Percentiles rank a stretch among this genome's conserved stretches.
Evolutionary conservation across 2,329 filamentous ascomycete genomes (phyloP).

Genomic region (Tolypocladium sp.): DNA sequence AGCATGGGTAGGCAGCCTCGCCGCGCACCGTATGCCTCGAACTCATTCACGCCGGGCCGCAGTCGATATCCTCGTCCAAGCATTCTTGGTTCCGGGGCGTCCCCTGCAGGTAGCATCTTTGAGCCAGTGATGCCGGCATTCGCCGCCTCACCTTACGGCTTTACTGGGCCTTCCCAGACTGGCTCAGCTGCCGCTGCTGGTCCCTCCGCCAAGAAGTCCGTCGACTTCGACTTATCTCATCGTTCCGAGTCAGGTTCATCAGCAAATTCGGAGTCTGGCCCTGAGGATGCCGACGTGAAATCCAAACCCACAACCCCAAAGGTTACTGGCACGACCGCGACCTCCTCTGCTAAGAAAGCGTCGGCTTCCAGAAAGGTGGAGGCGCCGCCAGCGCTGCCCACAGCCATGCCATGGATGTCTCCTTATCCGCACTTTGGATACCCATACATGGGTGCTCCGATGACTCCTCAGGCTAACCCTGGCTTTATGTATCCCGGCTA

Average conservation of each 20-base stretch:
- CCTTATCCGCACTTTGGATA: conserved; percentile 7
- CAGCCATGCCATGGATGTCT: conserved; percentile 10
- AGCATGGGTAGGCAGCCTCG: neutral
- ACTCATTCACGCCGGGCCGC: conserved; percentile 4
- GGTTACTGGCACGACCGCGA: neutral
- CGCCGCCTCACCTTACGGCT: neutral
- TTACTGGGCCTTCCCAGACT: neutral
- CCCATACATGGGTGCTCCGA: conserved; percentile 8
- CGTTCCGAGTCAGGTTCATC: neutral
- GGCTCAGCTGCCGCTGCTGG: neutral
- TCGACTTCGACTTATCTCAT: conserved; percentile 5
- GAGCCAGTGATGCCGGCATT: neutral
- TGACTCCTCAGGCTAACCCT: conserved; percentile 10
- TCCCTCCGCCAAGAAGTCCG: conserved; percentile 3
- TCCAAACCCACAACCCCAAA: conserved; percentile 1
- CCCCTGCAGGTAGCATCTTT: conserved; percentile 1
- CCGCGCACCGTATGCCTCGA: conserved; percentile 1
- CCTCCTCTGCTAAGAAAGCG: neutral
- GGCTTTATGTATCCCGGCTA: conserved; percentile 13
- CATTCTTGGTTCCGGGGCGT: conserved; percentile 4
- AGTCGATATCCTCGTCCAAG: conserved; percentile 3
- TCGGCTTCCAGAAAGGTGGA: neutral
- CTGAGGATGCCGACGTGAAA: neutral
- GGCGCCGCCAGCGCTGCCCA: neutral
- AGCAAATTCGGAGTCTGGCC: neutral